Evolutionary conservation across 139 green algal species (phyloP).

Genomic region (Coelastrella sp.): DNA sequence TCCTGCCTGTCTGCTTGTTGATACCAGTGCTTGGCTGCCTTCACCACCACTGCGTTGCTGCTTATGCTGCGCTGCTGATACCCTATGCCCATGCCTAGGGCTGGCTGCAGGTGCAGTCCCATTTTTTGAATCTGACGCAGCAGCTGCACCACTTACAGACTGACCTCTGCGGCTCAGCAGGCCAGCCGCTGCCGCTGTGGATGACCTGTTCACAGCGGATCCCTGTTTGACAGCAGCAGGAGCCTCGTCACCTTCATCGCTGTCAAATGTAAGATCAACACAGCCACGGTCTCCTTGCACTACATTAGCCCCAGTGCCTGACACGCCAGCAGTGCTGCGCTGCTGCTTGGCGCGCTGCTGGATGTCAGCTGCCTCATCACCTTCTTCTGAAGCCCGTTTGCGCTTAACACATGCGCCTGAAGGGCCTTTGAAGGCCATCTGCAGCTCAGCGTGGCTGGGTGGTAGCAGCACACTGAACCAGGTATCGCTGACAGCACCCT

Average conservation of each 20-base stretch:
- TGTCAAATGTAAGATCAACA: constrained; percentile 33
- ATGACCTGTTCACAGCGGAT: too few relatives aligned
- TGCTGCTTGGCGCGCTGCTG: background rate
- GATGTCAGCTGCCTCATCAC: background rate
- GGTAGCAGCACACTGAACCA: constrained; percentile 25
- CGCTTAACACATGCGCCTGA: constrained; percentile 6
- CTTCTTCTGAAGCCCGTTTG: background rate
- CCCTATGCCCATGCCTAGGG: too few relatives aligned
- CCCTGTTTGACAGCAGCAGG: too few relatives aligned
- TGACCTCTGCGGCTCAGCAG: background rate
- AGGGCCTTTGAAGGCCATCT: background rate
- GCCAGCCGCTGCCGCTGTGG: background rate
- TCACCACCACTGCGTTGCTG: background rate
- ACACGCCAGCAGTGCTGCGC: background rate
- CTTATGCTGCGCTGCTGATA: too few relatives aligned
- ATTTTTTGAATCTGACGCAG: too few relatives aligned
- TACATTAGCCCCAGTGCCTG: background rate
- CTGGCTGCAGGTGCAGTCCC: too few relatives aligned
- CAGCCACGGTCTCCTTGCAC: background rate
- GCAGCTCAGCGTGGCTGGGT: background rate
- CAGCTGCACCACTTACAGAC: too few relatives aligned
- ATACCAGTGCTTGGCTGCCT: background rate
- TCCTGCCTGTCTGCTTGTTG: background rate
- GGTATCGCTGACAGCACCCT: background rate
- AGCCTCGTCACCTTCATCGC: background rate